phyloP scores from a whole-genome alignment of 2,329 filamentous ascomycete species.

The Cytospora chrysosperma region DNA sequence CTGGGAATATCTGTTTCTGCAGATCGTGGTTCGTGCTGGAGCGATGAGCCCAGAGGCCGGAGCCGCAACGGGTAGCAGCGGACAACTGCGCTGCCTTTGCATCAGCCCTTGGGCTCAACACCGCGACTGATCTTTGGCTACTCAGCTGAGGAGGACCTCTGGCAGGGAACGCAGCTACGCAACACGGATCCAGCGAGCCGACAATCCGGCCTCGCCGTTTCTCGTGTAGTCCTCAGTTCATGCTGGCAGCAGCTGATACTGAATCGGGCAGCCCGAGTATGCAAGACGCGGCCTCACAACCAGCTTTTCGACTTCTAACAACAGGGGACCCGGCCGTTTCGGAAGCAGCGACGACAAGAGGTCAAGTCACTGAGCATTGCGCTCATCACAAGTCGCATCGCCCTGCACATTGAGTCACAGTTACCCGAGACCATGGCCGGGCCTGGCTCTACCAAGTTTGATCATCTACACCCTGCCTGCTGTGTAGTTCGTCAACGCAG shows the following conservation, averaged over 20 bases:
- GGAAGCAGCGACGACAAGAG: background rate
- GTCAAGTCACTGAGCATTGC: background rate
- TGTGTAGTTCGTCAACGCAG: background rate
- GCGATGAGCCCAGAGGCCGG: background rate
- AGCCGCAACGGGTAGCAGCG: background rate
- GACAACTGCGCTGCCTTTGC: background rate
- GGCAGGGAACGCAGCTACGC: background rate
- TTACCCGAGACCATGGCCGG: background rate
- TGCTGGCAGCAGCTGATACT: background rate
- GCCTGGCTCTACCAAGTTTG: background rate
- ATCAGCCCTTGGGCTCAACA: background rate
- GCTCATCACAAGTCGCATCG: background rate
- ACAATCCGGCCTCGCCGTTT: background rate
- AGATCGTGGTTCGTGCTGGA: conserved; percentile 12
- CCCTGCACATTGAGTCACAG: background rate
- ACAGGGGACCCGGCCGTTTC: background rate
- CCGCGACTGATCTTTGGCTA: background rate
- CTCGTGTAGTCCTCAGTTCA: background rate
- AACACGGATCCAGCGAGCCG: background rate
- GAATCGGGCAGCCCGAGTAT: background rate
- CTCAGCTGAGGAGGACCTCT: background rate
- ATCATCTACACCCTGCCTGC: background rate
- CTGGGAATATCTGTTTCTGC: conserved; percentile 7
- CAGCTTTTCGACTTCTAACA: background rate
- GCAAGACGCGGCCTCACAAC: background rate